phyloP scores from a whole-genome alignment of 1,284 basidiomycete genomes.

The Sporisorium sorghi region DNA sequence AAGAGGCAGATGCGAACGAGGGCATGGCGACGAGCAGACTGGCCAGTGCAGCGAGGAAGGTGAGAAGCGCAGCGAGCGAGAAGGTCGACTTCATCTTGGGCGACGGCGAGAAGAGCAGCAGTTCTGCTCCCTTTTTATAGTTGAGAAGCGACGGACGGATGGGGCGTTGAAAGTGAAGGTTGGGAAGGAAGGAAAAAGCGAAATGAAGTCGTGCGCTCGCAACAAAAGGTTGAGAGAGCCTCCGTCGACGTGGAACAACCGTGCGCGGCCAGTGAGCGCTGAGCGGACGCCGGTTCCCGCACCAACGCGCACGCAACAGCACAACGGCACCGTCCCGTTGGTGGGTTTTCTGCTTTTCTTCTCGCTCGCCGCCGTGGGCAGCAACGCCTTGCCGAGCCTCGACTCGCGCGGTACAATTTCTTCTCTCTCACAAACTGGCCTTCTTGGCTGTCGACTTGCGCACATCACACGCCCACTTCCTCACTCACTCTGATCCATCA shows the following conservation, averaged over 20 bases:
- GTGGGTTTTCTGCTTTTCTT: neutral
- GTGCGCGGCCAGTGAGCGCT: conserved; percentile 5
- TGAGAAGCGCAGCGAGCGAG: conserved; percentile 73
- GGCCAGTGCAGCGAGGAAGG: conserved; percentile 59
- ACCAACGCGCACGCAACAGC: too few relatives aligned
- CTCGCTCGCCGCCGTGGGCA: too few relatives aligned
- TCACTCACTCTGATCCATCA: too few relatives aligned
- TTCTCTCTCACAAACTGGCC: too few relatives aligned
- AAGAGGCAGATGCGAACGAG: conserved; percentile 63
- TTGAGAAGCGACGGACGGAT: neutral
- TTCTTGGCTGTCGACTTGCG: too few relatives aligned
- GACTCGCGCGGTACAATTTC: neutral
- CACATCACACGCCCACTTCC: too few relatives aligned
- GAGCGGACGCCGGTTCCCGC: neutral
- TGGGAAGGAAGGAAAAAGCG: neutral
- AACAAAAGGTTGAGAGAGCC: neutral
- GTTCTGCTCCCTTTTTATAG: neutral
- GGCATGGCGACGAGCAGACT: conserved; percentile 67
- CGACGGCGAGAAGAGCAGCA: neutral
- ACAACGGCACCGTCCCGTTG: neutral
- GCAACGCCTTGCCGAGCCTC: too few relatives aligned
- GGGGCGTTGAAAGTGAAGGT: neutral
- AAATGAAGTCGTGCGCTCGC: conserved; percentile 5
- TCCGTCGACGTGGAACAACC: neutral
- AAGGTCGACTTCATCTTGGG: conserved; percentile 34